phyloP scores from a whole-genome alignment of 768 basidiomycete genomes.

The Mycena venus region DNA sequence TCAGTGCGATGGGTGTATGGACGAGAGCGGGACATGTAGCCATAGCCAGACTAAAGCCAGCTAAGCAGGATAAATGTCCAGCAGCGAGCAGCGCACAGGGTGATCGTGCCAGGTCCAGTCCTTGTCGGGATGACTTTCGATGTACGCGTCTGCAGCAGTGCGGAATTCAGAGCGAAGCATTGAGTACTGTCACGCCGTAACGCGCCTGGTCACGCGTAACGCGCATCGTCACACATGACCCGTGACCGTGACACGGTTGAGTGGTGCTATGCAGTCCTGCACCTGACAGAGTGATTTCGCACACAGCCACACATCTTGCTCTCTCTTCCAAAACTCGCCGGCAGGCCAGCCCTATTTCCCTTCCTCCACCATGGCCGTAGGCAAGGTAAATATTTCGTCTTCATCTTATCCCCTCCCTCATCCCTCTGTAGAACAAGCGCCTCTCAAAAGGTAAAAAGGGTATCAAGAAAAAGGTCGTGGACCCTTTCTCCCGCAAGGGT shows the following conservation, averaged over 20 bases:
- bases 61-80: conserved; percentile 16
- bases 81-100: conserved; percentile 54
- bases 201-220: no score
- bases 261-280: neutral
- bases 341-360: conserved; percentile 49
- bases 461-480: conserved; percentile 99
- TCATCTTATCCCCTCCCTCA: neutral
- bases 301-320: neutral
- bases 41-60: conserved; percentile 51
- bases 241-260: neutral
- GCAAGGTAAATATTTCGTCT: conserved; percentile 10
- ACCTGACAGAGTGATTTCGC: neutral
- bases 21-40: conserved; percentile 61
- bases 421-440: conserved; percentile 86
- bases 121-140: conserved; percentile 28
- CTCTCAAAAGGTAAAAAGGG: conserved; percentile 98
- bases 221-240: no score
- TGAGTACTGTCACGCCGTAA: no score
- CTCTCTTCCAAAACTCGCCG: conserved; percentile 58
- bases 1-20: conserved; percentile 38
- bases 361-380: conserved; percentile 78
- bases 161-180: conserved; percentile 57
- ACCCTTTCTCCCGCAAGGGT: conserved; percentile 99
- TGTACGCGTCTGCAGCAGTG: conserved; percentile 48
- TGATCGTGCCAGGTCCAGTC: conserved; percentile 78